Conservation (phyloP, 2,329 filamentous ascomycete genomes). For the Aspergillus persii region DNA sequence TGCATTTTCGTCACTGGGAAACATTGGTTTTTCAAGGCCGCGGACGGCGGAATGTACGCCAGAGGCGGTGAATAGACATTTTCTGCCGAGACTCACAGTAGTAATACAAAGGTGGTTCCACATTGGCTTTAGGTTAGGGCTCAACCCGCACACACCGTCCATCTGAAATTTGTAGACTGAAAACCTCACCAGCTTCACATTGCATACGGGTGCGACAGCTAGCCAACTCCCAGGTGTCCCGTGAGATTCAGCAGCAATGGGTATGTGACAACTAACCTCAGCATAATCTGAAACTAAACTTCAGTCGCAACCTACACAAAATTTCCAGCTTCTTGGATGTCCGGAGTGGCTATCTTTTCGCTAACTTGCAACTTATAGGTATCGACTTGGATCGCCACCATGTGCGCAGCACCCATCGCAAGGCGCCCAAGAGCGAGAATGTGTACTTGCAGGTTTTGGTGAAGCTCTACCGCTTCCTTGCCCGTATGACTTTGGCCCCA, state of each 20-base stretch:
- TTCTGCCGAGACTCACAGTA: background rate
- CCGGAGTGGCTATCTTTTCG: background rate
- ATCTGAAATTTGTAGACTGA: conserved; percentile 40
- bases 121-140: conserved; percentile 41
- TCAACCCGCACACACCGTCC: conserved; percentile 44
- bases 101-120: conserved; percentile 5
- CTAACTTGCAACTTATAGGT: conserved; percentile 35
- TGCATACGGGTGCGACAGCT: conserved; percentile 40
- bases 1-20: too few relatives aligned
- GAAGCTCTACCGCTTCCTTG: conserved; percentile 97
- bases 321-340: background rate
- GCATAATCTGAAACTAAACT: background rate
- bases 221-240: conserved; percentile 40
- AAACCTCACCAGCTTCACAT: conserved; percentile 36
- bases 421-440: conserved; percentile 97
- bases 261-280: conserved; percentile 30
- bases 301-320: background rate
- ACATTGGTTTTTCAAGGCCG: too few relatives aligned
- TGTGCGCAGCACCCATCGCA: conserved; percentile 72
- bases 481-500: conserved; percentile 59
- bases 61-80: background rate
- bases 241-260: conserved; percentile 45
- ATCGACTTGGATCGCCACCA: conserved; percentile 62
- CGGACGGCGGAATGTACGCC: background rate
- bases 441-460: conserved; percentile 95